Percentiles rank a stretch among this genome's conserved stretches.
Conservation (phyloP, 225 moss, liverwort and hornwort genomes). For the Pleurozium schreberi region DNA sequence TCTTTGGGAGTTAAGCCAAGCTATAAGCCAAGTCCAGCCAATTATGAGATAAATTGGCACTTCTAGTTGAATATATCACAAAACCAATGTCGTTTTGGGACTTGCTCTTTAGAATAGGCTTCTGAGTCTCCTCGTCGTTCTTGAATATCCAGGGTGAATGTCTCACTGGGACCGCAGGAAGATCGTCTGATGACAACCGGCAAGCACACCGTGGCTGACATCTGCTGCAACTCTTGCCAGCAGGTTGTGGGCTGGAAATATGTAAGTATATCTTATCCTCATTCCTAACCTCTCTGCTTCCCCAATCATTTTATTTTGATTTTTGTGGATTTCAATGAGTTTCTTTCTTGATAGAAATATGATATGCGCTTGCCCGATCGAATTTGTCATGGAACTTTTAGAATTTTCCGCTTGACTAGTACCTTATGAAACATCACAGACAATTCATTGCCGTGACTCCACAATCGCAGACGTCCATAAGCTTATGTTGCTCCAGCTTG, state of each 20-base stretch:
- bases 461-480: background rate
- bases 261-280: conserved; percentile 10
- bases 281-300: background rate
- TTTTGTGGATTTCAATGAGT: background rate
- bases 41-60: too few relatives aligned
- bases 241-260: conserved; percentile 98
- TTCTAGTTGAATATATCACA: background rate
- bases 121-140: background rate
- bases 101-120: background rate
- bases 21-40: background rate
- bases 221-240: conserved; percentile 93
- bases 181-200: conserved; percentile 98
- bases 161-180: conserved; percentile 90
- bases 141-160: conserved; percentile 69
- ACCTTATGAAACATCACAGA: background rate
- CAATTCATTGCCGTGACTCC: background rate
- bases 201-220: conserved; percentile 92
- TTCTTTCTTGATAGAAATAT: background rate
- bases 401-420: background rate
- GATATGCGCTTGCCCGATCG: background rate
- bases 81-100: background rate
- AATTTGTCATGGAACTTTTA: background rate
- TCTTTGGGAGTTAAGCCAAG: background rate
- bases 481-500: background rate
- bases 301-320: background rate